A percentile compares a stretch with the other conserved stretches of the same genome.
Conservation (phyloP, 2,329 filamentous ascomycete species). For the Pyricularia pennisetigena region DNA sequence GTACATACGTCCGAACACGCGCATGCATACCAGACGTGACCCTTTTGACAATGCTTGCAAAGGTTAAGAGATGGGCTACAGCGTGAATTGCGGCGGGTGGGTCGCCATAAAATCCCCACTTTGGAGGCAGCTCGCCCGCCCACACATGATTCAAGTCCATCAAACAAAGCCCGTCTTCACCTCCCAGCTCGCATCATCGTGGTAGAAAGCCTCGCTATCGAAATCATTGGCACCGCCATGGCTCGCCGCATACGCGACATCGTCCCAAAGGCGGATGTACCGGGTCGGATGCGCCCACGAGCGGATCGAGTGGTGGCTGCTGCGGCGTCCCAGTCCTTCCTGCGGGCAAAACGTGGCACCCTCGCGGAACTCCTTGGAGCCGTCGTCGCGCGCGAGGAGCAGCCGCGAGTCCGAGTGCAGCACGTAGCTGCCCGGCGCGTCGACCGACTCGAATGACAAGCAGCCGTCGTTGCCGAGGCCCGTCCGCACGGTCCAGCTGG, state of each 20-base stretch:
- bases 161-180: constrained; percentile 31
- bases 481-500: constrained; percentile 42
- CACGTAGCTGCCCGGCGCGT: constrained; percentile 48
- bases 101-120: background rate
- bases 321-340: constrained; percentile 30
- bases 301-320: constrained; percentile 39
- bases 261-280: constrained; percentile 40
- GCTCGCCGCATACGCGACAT: constrained; percentile 34
- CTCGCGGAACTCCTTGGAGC: constrained; percentile 44
- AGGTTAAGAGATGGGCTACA: too few species aligned
- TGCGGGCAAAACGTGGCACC: constrained; percentile 55
- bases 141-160: background rate
- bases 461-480: constrained; percentile 48
- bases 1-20: background rate
- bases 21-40: background rate
- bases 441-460: constrained; percentile 50
- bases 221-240: constrained; percentile 47
- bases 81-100: too few species aligned
- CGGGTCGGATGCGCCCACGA: constrained; percentile 52
- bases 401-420: constrained; percentile 46
- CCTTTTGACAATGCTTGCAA: too few species aligned
- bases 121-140: background rate
- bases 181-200: constrained; percentile 43
- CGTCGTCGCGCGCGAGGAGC: constrained; percentile 37
- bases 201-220: constrained; percentile 37